Evolutionary conservation across 2,329 filamentous ascomycete species (phyloP).

Genomic region (Pyrenochaeta sp.): DNA sequence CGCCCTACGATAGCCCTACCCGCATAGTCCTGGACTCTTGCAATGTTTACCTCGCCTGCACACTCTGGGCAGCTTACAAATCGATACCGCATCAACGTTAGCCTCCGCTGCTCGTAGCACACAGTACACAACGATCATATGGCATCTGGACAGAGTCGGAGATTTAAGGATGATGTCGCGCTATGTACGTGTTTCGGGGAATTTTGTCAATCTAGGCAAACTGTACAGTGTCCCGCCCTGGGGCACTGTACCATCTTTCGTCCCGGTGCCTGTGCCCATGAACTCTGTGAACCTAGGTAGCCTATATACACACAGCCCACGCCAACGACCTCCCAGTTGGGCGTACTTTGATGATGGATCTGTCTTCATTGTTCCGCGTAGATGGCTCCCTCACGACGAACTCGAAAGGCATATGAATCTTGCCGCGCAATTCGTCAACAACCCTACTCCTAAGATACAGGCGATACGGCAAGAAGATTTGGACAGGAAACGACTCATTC

Average conservation of each 20-base stretch:
- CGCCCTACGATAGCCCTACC: slow-evolving; percentile 11
- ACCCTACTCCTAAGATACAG: slow-evolving; percentile 17
- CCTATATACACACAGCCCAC: slow-evolving; percentile 9
- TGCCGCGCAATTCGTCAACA: slow-evolving; percentile 16
- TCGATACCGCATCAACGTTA: neutral
- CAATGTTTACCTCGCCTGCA: slow-evolving; percentile 10
- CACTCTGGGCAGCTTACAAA: slow-evolving; percentile 1
- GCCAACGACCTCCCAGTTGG: slow-evolving; percentile 14
- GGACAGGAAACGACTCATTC: slow-evolving; percentile 13
- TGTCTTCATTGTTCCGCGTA: slow-evolving; percentile 18
- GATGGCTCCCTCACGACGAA: slow-evolving; percentile 15
- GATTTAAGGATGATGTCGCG: slow-evolving; percentile 6
- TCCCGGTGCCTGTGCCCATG: neutral
- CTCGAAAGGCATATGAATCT: slow-evolving; percentile 28
- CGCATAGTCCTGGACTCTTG: slow-evolving; percentile 3
- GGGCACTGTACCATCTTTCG: neutral
- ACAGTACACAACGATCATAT: slow-evolving; percentile 1
- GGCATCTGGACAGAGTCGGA: neutral
- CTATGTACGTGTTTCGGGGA: slow-evolving; percentile 12
- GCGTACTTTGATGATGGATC: slow-evolving; percentile 38
- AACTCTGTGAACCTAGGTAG: slow-evolving; percentile 26
- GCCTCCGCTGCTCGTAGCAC: neutral
- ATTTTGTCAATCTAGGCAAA: slow-evolving; percentile 22
- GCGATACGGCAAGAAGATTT: slow-evolving; percentile 5
- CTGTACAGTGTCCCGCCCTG: slow-evolving; percentile 16